Conservation (phyloP, 441 rosid genomes). For the Manihot esculenta region DNA sequence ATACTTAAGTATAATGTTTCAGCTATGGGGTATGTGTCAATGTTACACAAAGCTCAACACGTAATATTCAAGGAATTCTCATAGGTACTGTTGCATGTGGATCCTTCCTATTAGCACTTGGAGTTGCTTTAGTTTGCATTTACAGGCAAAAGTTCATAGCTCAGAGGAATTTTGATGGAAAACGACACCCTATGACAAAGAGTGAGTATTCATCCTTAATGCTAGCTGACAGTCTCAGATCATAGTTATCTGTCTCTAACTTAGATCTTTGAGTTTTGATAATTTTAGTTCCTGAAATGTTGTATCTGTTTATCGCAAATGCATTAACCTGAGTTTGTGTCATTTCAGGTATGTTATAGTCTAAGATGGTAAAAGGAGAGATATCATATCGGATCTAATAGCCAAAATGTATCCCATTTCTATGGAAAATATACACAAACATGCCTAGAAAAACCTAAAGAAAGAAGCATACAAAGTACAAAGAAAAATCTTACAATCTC, state of each 20-base stretch:
- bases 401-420: not conserved
- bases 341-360: not conserved
- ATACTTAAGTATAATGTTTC: constrained; percentile 27
- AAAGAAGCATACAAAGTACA: not conserved
- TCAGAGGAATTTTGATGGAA: constrained; percentile 27
- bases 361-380: not conserved
- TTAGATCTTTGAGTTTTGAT: constrained; percentile 2
- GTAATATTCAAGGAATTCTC: constrained; percentile 31
- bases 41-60: constrained; percentile 18
- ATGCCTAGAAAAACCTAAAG: not conserved
- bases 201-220: constrained; percentile 41
- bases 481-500: not conserved
- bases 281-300: not conserved
- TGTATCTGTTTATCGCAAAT: not conserved
- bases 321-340: not conserved
- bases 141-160: constrained; percentile 31
- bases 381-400: not conserved
- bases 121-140: constrained; percentile 31
- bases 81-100: constrained; percentile 46
- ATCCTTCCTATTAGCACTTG: constrained; percentile 43
- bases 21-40: constrained; percentile 42
- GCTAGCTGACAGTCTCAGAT: not conserved
- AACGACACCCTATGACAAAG: constrained; percentile 34
- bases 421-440: not conserved
- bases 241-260: not conserved